A percentile compares a stretch with the other conserved stretches of the same genome.
Evolutionary conservation across 208 protist genomes (phyloP).

Genomic region (Naegleria fowleri): DNA sequence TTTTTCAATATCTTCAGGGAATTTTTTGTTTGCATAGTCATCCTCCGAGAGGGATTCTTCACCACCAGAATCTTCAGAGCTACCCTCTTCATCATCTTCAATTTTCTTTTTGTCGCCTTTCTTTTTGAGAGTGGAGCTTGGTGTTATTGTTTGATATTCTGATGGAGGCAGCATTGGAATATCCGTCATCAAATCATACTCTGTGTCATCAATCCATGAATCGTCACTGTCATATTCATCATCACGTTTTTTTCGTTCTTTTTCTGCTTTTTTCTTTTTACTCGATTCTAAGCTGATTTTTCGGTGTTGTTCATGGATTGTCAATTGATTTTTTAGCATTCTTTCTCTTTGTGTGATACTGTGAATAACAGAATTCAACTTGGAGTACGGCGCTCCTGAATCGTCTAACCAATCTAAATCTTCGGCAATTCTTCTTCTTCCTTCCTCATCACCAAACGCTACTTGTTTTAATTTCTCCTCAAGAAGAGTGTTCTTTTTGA

Average conservation of each 20-base stretch:
- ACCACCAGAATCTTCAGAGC: not conserved
- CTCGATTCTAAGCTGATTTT: not conserved
- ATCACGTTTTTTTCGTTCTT: not conserved
- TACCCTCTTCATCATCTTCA: not conserved
- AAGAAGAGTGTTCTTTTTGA: not conserved
- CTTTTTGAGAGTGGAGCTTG: not conserved
- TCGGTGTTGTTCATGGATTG: not conserved
- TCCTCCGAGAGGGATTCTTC: not conserved
- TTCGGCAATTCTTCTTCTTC: not conserved
- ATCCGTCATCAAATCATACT: not conserved
- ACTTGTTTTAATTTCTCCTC: not conserved
- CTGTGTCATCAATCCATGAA: slow-evolving; percentile 20
- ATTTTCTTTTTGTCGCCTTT: too few relatives aligned
- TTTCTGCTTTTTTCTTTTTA: not conserved
- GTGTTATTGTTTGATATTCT: not conserved
- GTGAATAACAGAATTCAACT: not conserved
- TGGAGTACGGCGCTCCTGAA: not conserved
- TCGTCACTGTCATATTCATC: not conserved
- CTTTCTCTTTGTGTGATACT: not conserved
- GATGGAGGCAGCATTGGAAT: not conserved
- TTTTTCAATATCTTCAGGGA: not conserved
- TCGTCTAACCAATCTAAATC: not conserved
- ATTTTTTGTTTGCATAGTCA: not conserved
- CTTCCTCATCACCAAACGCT: not conserved
- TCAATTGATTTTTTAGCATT: not conserved